Evolutionary conservation across 345 rosid species (phyloP), one percentile per base, ranked within the genome.

Genomic region (Sonneratia alba): DNA sequence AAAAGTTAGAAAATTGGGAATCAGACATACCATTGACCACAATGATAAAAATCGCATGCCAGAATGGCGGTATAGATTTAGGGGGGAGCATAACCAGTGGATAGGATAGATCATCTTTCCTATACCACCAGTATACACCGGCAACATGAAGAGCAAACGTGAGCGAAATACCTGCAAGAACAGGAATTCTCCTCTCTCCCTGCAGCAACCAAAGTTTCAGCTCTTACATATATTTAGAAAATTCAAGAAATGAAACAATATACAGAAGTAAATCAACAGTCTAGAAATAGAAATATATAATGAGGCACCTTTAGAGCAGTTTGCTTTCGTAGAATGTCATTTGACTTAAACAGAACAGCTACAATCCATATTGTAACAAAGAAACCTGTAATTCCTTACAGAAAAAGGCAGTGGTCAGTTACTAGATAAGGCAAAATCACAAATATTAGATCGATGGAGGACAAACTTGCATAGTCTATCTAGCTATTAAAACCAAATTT

Each of bases 21-120:
- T 21, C 80, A 73, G 72, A 81, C 93, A 68, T 73, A 96, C 99
- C 99, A 82, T 96, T 96, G 74, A 90, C 96, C 76, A 92, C 79
- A 72, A 96, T 91, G 81, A 92, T 86, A 73, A 96, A 96, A 76
- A 92, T 83, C 64, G 97, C 96, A 78, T 96, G 99, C 99, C 99
- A 96, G 78, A 95, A 96, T 74, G 99, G 98, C 68, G 99, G 98
- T 59, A 96, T 90, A 74, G 92, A 81, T 75, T 89, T 96, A 34
- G 99, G 99, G 75, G 99, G 99, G 67, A 92, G 88, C 99, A 96
- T 92, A 79, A 88, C 71, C 79, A 96, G 79, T 72, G 98, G 99
- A 76, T 85, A 85, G 76, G 89, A 77, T 78, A 96, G 90, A 80
- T 92, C 95, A 72, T 96, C 98, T 70, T 83, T 87, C 69, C 89